Base-by-base conservation (phyloP, 805 yeast genomes). In the Hemisphaericaspora nanyangensis region DNA sequence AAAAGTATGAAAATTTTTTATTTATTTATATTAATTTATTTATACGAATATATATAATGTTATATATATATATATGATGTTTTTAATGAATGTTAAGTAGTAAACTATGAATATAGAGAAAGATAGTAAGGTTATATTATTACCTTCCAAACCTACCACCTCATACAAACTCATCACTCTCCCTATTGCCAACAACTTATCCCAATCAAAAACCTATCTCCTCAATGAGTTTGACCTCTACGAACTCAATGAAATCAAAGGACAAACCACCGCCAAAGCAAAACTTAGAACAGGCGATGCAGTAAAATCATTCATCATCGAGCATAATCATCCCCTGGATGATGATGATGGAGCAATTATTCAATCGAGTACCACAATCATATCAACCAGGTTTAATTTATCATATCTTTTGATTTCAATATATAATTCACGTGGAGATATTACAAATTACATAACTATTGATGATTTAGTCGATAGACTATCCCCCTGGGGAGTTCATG, bases 391-490 rank as follows among this genome's bases (percentile, higher is more conserved):
- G 31, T 73, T 65, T 54, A 69, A 74, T 45, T 35, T 63, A 7
- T 54, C 55, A 0, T 77, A 67, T 51, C 47, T 65, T 3, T 45
- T 77, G 34, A 54, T 76, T 10, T 45, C 61, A 2, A 56, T 59
- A 31, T 64, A 74, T 46, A 49, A 54, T 17, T 37, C 46, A 4
- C 39, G 50, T 22, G 38, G 58, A 2, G 53, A 54, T 16, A 60
- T 63, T 29, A 35, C 44, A 32, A 48, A 74, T 31, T 55, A 60
- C 46, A 42, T 67, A 41, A 54, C 72, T 0, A 47, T 63, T 12
- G 78, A 76, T 17, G 80, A 76, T 49, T 45, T 76, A 4, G 49
- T 58, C 6, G 79, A 73, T 45, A 44, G 50, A 13, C 43, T 68
- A 22, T 51, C 54, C 34, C n/a, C n/a, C n/a, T n/a, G n/a, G n/a